These are phyloP conservation scores for Isoetes taiwanensis DNA, from an alignment of 75 land plant genomes.

Conservation along the genomic window DNA sequence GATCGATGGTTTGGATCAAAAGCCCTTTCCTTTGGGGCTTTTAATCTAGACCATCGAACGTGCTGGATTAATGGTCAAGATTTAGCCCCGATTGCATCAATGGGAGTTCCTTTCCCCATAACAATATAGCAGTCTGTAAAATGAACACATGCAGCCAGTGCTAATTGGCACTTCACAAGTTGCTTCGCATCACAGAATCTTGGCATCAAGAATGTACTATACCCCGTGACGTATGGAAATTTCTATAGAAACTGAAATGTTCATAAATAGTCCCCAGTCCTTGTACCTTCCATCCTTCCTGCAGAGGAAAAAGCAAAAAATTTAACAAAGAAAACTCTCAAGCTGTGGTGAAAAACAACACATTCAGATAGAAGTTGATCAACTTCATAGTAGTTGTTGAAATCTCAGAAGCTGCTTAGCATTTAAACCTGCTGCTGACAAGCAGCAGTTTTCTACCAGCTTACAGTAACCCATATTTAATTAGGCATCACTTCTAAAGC, in stretches of 20 bases:
- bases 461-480: too few species aligned
- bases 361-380: too few species aligned
- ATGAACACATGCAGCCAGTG: slow-evolving; percentile 25
- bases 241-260: slow-evolving; percentile 46
- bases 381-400: too few species aligned
- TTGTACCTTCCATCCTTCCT: slow-evolving; percentile 29
- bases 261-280: slow-evolving; percentile 22
- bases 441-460: too few species aligned
- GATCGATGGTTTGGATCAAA: too few species aligned
- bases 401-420: too few species aligned
- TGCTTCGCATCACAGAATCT: slow-evolving; percentile 24
- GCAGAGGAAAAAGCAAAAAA: not conserved
- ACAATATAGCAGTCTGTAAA: too few species aligned
- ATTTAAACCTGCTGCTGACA: too few species aligned
- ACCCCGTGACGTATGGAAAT: slow-evolving; percentile 64
- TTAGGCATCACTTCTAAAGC: too few species aligned
- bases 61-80: too few species aligned
- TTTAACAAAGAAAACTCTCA: not conserved
- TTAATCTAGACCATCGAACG: too few species aligned
- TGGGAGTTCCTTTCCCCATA: slow-evolving; percentile 40
- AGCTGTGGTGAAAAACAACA: not conserved
- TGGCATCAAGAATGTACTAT: slow-evolving; percentile 48
- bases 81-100: slow-evolving; percentile 50
- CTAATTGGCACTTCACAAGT: slow-evolving; percentile 68
- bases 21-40: too few species aligned